Evolutionary conservation across 2,329 filamentous ascomycete species (phyloP).

Genomic region (Plectosphaerella plurivora): DNA sequence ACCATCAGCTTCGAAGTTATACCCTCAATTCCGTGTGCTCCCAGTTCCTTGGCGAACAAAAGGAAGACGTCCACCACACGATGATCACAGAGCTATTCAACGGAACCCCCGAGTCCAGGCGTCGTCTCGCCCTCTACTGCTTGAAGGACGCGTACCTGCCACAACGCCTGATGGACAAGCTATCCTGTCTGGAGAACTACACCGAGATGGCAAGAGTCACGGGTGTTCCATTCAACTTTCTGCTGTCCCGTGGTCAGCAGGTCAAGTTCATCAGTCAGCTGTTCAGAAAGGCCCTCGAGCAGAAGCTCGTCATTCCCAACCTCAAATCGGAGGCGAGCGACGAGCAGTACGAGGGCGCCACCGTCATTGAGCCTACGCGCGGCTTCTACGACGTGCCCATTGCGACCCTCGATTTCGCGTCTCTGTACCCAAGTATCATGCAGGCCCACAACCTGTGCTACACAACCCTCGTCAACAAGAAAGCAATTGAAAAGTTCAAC

Average conservation of each 20-base stretch:
- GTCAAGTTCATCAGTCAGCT: slow-evolving; percentile 97
- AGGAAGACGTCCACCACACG: slow-evolving; percentile 97
- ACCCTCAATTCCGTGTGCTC: slow-evolving; percentile 95
- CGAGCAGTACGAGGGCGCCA: slow-evolving; percentile 95
- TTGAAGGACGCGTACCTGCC: slow-evolving; percentile 96
- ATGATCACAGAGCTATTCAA: slow-evolving; percentile 99
- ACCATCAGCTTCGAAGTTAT: slow-evolving; percentile 93
- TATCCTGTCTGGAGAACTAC: slow-evolving; percentile 98
- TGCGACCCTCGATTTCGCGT: slow-evolving; percentile 97
- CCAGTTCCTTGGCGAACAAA: slow-evolving; percentile 93
- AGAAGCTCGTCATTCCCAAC: slow-evolving; percentile 92
- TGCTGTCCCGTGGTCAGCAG: slow-evolving; percentile 89
- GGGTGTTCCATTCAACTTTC: slow-evolving; percentile 92
- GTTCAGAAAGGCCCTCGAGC: slow-evolving; percentile 89
- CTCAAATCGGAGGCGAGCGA: slow-evolving; percentile 65
- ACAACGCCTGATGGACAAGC: slow-evolving; percentile 90
- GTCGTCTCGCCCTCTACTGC: slow-evolving; percentile 91
- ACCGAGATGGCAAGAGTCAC: slow-evolving; percentile 99
- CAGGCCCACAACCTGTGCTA: slow-evolving; percentile 98
- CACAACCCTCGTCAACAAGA: slow-evolving; percentile 83
- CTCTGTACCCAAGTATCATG: slow-evolving; percentile 97
- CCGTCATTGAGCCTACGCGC: slow-evolving; percentile 91
- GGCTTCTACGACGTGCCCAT: slow-evolving; percentile 95
- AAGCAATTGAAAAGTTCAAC: slow-evolving; percentile 67
- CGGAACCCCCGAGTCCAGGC: slow-evolving; percentile 85